Evolutionary conservation across 225 moss, liverwort and hornwort species (phyloP).

Genomic region (Bryoerythrophyllum caledonicum): DNA sequence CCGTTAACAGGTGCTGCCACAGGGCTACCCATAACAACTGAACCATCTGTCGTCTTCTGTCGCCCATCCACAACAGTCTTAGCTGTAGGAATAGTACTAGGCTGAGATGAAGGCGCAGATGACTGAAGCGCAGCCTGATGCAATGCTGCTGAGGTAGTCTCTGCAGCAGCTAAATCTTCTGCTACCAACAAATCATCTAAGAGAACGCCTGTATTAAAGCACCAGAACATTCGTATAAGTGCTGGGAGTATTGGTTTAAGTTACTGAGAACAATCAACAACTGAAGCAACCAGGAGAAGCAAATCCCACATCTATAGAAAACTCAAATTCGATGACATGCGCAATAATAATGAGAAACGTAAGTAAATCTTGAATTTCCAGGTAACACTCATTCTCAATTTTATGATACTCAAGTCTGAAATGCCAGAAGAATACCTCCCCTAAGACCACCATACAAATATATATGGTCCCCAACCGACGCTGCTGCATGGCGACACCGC

Average conservation of each 20-base stretch:
- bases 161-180: conserved; percentile 58
- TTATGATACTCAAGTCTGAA: background rate
- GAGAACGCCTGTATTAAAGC: conserved; percentile 49
- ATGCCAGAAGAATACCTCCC: conserved; percentile 54
- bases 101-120: conserved; percentile 27
- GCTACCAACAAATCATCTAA: conserved; percentile 67
- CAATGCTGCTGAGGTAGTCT: conserved; percentile 53
- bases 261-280: background rate
- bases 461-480: conserved; percentile 76
- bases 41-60: conserved; percentile 46
- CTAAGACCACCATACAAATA: conserved; percentile 82
- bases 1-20: conserved; percentile 44
- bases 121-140: conserved; percentile 47
- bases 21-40: conserved; percentile 49
- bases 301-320: background rate
- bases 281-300: background rate
- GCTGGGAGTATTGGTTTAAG: background rate
- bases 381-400: background rate
- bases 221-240: conserved; percentile 8
- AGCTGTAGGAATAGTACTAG: conserved; percentile 23
- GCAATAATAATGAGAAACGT: background rate
- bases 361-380: background rate
- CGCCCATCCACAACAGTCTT: conserved; percentile 33
- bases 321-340: background rate
- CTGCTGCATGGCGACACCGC: conserved; percentile 85